A percentile compares a stretch with the other conserved stretches of the same genome.
These are phyloP conservation scores for Talaromyces sp. DNA, from an alignment of 2,329 filamentous ascomycete genomes.

Conservation along the genomic window DNA sequence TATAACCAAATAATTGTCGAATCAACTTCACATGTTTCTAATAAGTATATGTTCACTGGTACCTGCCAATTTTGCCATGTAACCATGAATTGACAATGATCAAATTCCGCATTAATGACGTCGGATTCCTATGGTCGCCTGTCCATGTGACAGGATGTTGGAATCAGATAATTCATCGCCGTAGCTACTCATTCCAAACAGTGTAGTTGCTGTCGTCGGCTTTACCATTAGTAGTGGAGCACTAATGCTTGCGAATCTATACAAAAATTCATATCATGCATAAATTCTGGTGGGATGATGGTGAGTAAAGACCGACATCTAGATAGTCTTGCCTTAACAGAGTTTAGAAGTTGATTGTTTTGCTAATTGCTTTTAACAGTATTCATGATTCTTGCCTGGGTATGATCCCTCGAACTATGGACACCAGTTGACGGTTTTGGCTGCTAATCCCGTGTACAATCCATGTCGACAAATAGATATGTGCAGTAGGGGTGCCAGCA, in stretches of 20 bases:
- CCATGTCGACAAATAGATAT: neutral
- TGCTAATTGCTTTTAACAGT: neutral
- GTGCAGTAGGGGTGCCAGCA: neutral
- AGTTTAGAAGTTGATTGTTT: neutral
- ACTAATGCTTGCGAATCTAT: slow-evolving; percentile 9
- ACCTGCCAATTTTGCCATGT: neutral
- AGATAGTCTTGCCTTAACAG: neutral
- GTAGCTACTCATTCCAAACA: neutral
- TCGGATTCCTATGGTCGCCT: neutral
- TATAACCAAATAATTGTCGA: neutral
- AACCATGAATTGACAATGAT: neutral
- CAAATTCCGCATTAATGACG: neutral
- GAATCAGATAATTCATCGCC: neutral
- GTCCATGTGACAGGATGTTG: neutral
- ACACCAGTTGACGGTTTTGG: neutral
- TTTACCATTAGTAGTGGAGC: neutral
- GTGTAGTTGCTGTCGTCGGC: neutral
- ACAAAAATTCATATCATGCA: slow-evolving; percentile 13
- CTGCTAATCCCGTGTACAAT: neutral
- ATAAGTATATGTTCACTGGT: neutral
- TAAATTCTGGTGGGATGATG: slow-evolving; percentile 18
- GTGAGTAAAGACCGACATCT: neutral
- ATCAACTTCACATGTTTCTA: neutral
- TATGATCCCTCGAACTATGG: neutral
- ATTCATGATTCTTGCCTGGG: slow-evolving; percentile 11